These are phyloP conservation scores for Ceraceosorus bombacis DNA, from an alignment of 1,284 basidiomycete species.

Conservation along the genomic window DNA sequence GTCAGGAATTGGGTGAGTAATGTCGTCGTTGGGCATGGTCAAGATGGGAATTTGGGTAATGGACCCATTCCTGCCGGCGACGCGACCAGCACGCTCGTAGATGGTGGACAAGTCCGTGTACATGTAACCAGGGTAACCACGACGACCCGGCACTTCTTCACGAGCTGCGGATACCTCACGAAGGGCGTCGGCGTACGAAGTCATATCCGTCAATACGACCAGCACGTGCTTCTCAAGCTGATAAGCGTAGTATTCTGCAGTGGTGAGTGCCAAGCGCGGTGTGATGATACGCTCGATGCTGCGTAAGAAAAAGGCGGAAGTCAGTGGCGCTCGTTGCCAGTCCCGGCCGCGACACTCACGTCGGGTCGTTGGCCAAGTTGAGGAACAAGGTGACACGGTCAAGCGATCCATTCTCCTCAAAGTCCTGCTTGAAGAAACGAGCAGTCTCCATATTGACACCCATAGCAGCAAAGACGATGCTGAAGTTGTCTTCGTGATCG, in stretches of 20 bases:
- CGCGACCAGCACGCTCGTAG: slow-evolving; percentile 98
- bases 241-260: slow-evolving; percentile 99
- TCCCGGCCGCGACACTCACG: slow-evolving; percentile 49
- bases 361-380: slow-evolving; percentile 99
- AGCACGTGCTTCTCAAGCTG: slow-evolving; percentile 99
- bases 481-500: slow-evolving; percentile 99
- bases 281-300: slow-evolving; percentile 98
- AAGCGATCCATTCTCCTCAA: slow-evolving; percentile 95
- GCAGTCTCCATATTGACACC: slow-evolving; percentile 99
- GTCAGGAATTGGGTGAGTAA: slow-evolving; percentile 99
- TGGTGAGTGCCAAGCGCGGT: slow-evolving; percentile 92
- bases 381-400: slow-evolving; percentile 98
- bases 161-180: slow-evolving; percentile 91
- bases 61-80: slow-evolving; percentile 92
- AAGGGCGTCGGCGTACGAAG: slow-evolving; percentile 91
- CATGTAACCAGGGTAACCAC: slow-evolving; percentile 98
- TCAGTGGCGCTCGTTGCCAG: neutral
- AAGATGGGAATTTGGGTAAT: slow-evolving; percentile 99
- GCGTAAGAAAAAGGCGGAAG: neutral
- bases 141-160: slow-evolving; percentile 97
- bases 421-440: slow-evolving; percentile 99
- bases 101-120: slow-evolving; percentile 64
- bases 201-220: slow-evolving; percentile 99
- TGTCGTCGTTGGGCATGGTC: slow-evolving; percentile 99
- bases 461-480: slow-evolving; percentile 99